phyloP scores from a whole-genome alignment of 805 yeast genomes.

The Sungouiella thailandica region DNA sequence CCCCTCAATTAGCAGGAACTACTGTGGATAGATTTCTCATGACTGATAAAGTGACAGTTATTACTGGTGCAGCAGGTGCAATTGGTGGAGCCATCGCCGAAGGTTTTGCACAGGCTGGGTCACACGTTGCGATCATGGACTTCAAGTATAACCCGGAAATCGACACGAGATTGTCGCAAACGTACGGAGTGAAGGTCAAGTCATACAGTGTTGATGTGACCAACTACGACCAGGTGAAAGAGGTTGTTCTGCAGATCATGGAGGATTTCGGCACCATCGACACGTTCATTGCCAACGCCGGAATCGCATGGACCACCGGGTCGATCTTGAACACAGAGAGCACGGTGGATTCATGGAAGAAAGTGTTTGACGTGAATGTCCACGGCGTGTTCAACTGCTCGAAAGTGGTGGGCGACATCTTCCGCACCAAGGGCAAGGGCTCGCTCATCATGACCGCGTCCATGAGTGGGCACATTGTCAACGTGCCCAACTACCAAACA shows the following conservation, averaged over 20 bases:
- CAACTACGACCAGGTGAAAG: slow-evolving; percentile 45
- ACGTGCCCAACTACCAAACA: slow-evolving; percentile 79
- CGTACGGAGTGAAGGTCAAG: slow-evolving; percentile 55
- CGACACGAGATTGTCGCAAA: slow-evolving; percentile 24
- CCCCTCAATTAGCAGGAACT: slow-evolving; percentile 13
- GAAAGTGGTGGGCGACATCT: slow-evolving; percentile 65
- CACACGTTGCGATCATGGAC: slow-evolving; percentile 43
- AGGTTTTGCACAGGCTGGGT: slow-evolving; percentile 57
- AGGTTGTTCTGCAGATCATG: slow-evolving; percentile 45
- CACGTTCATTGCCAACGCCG: slow-evolving; percentile 85
- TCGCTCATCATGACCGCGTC: slow-evolving; percentile 82
- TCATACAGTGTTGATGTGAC: slow-evolving; percentile 63
- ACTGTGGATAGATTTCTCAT: slow-evolving; percentile 13
- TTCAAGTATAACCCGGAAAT: slow-evolving; percentile 28
- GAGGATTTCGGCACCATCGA: slow-evolving; percentile 77
- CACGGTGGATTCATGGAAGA: slow-evolving; percentile 61
- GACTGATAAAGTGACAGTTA: slow-evolving; percentile 23
- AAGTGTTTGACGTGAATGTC: slow-evolving; percentile 51
- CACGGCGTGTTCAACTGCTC: slow-evolving; percentile 47
- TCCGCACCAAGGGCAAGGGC: slow-evolving; percentile 69
- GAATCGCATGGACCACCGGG: slow-evolving; percentile 50
- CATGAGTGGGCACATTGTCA: slow-evolving; percentile 84
- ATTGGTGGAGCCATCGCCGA: slow-evolving; percentile 26
- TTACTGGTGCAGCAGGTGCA: slow-evolving; percentile 29
- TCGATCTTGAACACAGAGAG: slow-evolving; percentile 35